These are phyloP conservation scores for Phytophthora quininea DNA, from an alignment of 352 stramenopile species.

Conservation along the genomic window DNA sequence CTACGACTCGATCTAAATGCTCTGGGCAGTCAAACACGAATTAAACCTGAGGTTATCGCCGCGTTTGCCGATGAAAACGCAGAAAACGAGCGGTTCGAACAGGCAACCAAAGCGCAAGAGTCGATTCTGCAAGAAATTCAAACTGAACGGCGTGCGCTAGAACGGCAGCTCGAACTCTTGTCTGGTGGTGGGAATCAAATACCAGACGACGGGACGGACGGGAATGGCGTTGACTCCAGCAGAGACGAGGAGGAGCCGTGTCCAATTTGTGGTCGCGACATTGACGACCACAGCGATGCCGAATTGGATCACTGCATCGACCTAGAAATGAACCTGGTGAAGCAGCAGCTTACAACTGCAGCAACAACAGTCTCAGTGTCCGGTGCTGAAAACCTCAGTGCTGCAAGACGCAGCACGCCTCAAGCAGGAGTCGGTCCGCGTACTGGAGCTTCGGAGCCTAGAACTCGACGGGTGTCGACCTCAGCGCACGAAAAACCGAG, in stretches of 20 bases:
- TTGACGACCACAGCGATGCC: conserved; percentile 63
- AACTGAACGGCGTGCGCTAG: conserved; percentile 51
- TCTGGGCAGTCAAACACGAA: neutral
- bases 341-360: neutral
- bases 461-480: conserved; percentile 30
- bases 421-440: conserved; percentile 2
- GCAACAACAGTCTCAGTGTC: conserved; percentile 17
- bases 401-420: neutral
- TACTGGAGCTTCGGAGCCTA: conserved; percentile 16
- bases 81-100: conserved; percentile 25
- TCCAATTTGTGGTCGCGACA: conserved; percentile 56
- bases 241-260: conserved; percentile 46
- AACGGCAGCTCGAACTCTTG: conserved; percentile 45
- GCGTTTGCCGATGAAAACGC: conserved; percentile 27
- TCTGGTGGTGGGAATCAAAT: conserved; percentile 16
- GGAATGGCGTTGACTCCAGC: neutral
- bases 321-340: conserved; percentile 42
- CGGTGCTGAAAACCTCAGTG: conserved; percentile 1
- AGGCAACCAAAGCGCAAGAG: conserved; percentile 26
- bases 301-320: conserved; percentile 66
- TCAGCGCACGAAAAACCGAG: conserved; percentile 35
- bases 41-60: conserved; percentile 14
- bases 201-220: neutral
- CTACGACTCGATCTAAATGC: conserved; percentile 40
- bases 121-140: conserved; percentile 39